Evolutionary conservation across 768 basidiomycete genomes (phyloP), one percentile per base, ranked within the genome.

Genomic region (Pleurotus pulmonarius): DNA sequence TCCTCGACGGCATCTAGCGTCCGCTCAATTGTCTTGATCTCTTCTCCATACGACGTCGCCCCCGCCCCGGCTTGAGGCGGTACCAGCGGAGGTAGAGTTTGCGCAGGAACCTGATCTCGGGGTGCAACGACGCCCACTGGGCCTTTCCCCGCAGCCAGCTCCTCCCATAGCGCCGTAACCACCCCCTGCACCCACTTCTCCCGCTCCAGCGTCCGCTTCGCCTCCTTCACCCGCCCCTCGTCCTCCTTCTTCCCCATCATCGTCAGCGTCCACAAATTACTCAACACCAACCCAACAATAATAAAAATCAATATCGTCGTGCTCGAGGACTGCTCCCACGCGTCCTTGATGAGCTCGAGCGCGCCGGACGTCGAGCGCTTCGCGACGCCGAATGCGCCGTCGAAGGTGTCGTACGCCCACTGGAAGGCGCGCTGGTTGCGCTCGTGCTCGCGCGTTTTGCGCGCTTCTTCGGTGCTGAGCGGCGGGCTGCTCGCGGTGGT

Each of bases 331-430:
- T 89, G 83, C 54, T 91, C 90, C 89, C 88, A 90, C 0, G 84
- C 85, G 64, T 94, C 92, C 53, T 71, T 74, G 56, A 94, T 75
- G 43, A 94, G 84, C 73, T 92, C 92, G 58, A 92, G 65, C 22
- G 88, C 87, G 16, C 83, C 89, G 46, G 70, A 76, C 43, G 88
- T 81, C 58, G 88, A 90, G 65, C 83, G 83, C 64, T 72, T 75
- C 26, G 83, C 90, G 58, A 94, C 91, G 60, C 81, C 77, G 58
- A 74, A 79, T 1, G 92, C 86, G 8, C 90, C 92, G 26, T 86
- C 86, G 67, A 90, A 80, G 46, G 92, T 94, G 61, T 94, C 92
- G 73, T 84, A 90, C 2, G 91, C 91, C 92, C 92, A 94, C 64
- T 94, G 92, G 60, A 92, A 71, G 0, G 85, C 85, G 15, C 89